Base-by-base conservation (phyloP, 2,329 filamentous ascomycete genomes). In the Colletotrichum agaves region DNA sequence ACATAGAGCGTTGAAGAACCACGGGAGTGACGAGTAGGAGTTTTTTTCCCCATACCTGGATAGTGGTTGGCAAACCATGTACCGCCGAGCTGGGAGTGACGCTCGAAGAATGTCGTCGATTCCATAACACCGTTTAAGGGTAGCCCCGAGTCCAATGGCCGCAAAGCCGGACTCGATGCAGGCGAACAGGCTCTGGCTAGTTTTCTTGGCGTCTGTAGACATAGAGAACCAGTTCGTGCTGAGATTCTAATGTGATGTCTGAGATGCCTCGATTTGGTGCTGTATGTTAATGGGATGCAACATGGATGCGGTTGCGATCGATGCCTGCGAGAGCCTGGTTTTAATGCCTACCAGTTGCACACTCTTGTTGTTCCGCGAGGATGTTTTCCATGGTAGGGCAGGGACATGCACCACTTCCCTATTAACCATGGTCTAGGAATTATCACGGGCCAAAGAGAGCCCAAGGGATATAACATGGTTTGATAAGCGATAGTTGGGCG, bases 91-190 rank as follows among this genome's bases (percentile, higher is more conserved):
- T 83, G 82, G 5, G 80, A 77, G 68, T 87, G 80, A 11, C 85
- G 80, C 31, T 91, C 89, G 69, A 90, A 90, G 73, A 91, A 82
- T 84, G 68, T 90, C 86, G 69, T 85, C 83, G 67, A 88, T 87
- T 35, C 82, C 83, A 47, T 90, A 82, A 74, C 83, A 83, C 19
- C 85, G 79, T 71, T 88, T 86, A 58, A 91, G 75, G 27, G 84
- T 84, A 44, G 85, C 87, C 12, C 85, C 88, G 73, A 89, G 83
- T 2, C 85, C 86, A 62, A 91, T 88, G 19, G 84, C 89, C 0
- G 87, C 89, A 71, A 88, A 85, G 13, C 89, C 89, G 2, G 86
- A 84, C 21, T 89, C 89, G 44, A 91, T 83, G 70, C 78, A 81
- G 58, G 77, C 77, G 67, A 82, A 82, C 67, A 78, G 77, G 59